Conservation (phyloP, 768 basidiomycete species). For the Mycena latifolia region DNA sequence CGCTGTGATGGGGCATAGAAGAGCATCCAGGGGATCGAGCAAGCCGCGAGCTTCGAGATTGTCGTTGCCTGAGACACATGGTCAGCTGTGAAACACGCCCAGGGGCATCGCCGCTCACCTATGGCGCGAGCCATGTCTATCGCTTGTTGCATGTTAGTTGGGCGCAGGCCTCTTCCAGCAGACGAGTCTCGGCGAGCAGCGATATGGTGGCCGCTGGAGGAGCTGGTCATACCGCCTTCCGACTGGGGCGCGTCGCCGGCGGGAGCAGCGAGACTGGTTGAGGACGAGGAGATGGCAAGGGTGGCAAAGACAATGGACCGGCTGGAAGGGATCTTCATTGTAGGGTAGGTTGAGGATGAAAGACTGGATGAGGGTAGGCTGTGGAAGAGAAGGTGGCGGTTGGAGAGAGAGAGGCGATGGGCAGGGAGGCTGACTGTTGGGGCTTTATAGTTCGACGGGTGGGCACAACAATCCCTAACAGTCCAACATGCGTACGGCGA, state of each 20-base stretch:
- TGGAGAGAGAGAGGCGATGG: slow-evolving; percentile 21
- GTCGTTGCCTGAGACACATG: background rate
- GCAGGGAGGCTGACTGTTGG: slow-evolving; percentile 29
- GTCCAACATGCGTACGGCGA: too few relatives aligned
- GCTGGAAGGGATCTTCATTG: slow-evolving; percentile 62
- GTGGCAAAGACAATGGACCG: slow-evolving; percentile 61
- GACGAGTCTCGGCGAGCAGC: slow-evolving; percentile 29
- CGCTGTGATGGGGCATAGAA: slow-evolving; percentile 2
- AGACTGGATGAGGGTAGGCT: slow-evolving; percentile 28
- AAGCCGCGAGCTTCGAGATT: slow-evolving; percentile 15
- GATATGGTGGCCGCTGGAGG: slow-evolving; percentile 25
- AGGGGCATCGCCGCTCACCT: background rate
- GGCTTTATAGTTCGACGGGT: slow-evolving; percentile 4
- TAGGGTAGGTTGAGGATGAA: slow-evolving; percentile 33
- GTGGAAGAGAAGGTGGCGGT: slow-evolving; percentile 35
- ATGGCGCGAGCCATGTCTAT: slow-evolving; percentile 26
- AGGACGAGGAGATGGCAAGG: slow-evolving; percentile 65
- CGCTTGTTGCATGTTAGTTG: slow-evolving; percentile 28
- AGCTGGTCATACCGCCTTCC: slow-evolving; percentile 33
- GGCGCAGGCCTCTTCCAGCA: slow-evolving; percentile 26
- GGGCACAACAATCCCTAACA: background rate
- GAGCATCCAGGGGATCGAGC: background rate
- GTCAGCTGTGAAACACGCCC: background rate
- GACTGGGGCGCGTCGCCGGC: slow-evolving; percentile 44
- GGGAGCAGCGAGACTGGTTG: slow-evolving; percentile 59